A percentile compares a stretch with the other conserved stretches of the same genome.
phyloP scores from a whole-genome alignment of 139 green algal genomes.

The Haematococcus lacustris region DNA sequence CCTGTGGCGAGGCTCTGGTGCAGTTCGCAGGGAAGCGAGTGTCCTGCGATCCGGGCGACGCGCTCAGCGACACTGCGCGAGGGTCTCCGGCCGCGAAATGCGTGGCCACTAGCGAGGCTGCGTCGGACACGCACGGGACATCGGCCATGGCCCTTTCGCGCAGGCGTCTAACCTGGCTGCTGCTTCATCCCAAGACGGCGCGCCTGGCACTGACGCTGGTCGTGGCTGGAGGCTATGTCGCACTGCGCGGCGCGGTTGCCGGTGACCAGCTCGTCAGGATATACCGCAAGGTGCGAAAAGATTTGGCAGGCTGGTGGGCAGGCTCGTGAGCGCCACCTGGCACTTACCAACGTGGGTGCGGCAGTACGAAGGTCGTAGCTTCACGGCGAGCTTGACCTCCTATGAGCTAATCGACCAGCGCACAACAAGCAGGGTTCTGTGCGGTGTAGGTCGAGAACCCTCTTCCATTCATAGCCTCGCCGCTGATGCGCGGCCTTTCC shows the following conservation, averaged over 20 bases:
- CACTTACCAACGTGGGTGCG: too few species aligned
- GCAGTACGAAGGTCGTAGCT: too few species aligned
- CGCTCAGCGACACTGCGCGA: too few species aligned
- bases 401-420: background rate
- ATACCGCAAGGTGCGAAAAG: conserved; percentile 56
- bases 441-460: conserved; percentile 71
- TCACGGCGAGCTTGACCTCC: background rate
- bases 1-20: background rate
- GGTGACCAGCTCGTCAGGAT: conserved; percentile 70
- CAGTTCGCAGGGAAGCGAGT: too few species aligned
- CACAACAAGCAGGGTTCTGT: background rate
- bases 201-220: conserved; percentile 24
- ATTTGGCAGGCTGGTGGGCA: background rate
- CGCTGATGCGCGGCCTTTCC: conserved; percentile 28
- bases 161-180: too few species aligned
- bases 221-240: conserved; percentile 40
- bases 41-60: too few species aligned
- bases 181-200: conserved; percentile 17
- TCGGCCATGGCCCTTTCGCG: too few species aligned
- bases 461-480: conserved; percentile 50
- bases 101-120: too few species aligned
- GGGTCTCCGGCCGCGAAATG: too few species aligned
- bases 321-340: background rate
- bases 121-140: too few species aligned
- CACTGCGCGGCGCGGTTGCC: conserved; percentile 38